Evolutionary conservation across 352 stramenopile genomes (phyloP).

Genomic region (Pythium aquatile): DNA sequence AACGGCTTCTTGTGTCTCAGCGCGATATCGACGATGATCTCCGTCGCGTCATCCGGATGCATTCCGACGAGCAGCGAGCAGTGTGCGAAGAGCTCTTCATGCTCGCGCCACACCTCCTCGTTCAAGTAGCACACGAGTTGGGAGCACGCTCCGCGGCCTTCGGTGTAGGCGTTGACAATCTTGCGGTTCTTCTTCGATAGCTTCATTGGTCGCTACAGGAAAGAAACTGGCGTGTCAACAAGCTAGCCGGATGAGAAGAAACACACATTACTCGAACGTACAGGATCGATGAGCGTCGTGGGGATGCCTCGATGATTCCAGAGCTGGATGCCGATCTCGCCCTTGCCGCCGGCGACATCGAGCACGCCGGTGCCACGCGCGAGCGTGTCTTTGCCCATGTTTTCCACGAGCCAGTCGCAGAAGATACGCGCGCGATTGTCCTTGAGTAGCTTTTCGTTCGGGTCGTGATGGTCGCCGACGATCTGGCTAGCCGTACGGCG

Average conservation of each 20-base stretch:
- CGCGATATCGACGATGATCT: constrained; percentile 93
- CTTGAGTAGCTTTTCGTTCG: constrained; percentile 71
- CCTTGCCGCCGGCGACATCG: constrained; percentile 88
- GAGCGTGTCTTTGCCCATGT: constrained; percentile 46
- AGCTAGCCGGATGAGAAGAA: background rate
- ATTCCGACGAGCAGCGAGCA: constrained; percentile 91
- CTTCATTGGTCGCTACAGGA: constrained; percentile 67
- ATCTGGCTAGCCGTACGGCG: constrained; percentile 52
- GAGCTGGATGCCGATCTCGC: constrained; percentile 84
- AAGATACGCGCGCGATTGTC: constrained; percentile 73
- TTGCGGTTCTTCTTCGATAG: constrained; percentile 70
- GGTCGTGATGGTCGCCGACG: constrained; percentile 55
- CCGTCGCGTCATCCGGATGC: constrained; percentile 95
- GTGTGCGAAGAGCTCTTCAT: constrained; percentile 63
- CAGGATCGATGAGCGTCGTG: constrained; percentile 84
- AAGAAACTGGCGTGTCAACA: background rate
- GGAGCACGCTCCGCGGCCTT: constrained; percentile 42
- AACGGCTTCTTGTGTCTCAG: constrained; percentile 89
- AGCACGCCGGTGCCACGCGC: constrained; percentile 64
- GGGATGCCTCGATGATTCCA: constrained; percentile 74
- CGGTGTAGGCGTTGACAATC: constrained; percentile 36
- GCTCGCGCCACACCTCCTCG: constrained; percentile 43
- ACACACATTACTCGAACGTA: constrained; percentile 27
- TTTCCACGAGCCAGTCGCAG: constrained; percentile 77
- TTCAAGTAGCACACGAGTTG: constrained; percentile 67